Conservation (phyloP, 768 basidiomycete genomes). For the Xanthoconium purpureum region DNA sequence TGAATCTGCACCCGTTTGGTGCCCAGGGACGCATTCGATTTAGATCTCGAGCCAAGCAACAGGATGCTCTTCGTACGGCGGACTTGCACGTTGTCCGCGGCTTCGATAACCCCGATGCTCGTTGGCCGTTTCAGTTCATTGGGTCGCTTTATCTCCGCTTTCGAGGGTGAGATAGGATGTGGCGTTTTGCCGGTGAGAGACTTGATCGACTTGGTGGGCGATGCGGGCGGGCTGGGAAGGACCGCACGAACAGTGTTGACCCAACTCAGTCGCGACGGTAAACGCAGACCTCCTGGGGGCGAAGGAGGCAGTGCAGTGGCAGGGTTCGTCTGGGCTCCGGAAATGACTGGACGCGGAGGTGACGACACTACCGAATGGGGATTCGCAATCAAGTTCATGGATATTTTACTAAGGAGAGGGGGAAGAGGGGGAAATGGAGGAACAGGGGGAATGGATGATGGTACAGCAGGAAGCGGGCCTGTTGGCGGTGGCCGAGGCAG, state of each 20-base stretch:
- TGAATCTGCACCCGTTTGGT: conserved; percentile 31
- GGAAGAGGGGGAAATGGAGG: conserved; percentile 31
- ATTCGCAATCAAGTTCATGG: conserved; percentile 11
- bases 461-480: conserved; percentile 30
- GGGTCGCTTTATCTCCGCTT: conserved; percentile 5
- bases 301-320: conserved; percentile 23
- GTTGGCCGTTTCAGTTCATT: conserved; percentile 20
- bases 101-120: conserved; percentile 32
- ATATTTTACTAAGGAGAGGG: conserved; percentile 15
- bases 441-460: conserved; percentile 11
- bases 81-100: conserved; percentile 24
- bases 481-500: conserved; percentile 27
- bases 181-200: conserved; percentile 3
- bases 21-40: conserved; percentile 19
- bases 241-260: conserved; percentile 24
- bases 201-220: conserved; percentile 21
- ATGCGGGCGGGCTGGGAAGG: conserved; percentile 32
- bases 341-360: conserved; percentile 7
- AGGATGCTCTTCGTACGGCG: conserved; percentile 33
- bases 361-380: conserved; percentile 3
- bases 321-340: conserved; percentile 1
- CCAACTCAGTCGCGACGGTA: conserved; percentile 32
- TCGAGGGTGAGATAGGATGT: conserved; percentile 4
- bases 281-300: conserved; percentile 29
- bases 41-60: conserved; percentile 28